Evolutionary conservation across 805 yeast genomes (phyloP).

Genomic region (Candida palmyrensis): DNA sequence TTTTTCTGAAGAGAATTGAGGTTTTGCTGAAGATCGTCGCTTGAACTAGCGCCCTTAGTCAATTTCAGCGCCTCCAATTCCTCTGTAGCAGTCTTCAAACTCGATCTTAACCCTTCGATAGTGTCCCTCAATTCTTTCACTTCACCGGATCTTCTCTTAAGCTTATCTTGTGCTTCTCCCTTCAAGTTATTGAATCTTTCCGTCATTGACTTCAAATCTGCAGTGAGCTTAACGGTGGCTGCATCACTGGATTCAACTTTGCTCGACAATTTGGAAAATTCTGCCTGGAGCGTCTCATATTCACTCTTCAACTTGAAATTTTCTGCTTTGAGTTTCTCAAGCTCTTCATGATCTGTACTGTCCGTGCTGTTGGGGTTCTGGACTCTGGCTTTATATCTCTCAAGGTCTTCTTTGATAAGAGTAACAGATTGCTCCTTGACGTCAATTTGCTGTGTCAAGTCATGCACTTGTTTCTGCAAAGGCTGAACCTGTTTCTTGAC

Average conservation of each 20-base stretch:
- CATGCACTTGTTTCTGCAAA: conserved; percentile 32
- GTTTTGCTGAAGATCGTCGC: conserved; percentile 4
- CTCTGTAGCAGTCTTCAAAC: conserved; percentile 12
- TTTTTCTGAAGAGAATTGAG: conserved; percentile 8
- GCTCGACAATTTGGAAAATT: conserved; percentile 9
- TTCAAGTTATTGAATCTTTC: conserved; percentile 20
- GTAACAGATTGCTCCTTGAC: conserved; percentile 47
- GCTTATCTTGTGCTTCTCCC: conserved; percentile 21
- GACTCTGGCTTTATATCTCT: conserved; percentile 51
- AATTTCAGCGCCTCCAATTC: conserved; percentile 6
- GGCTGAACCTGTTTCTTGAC: conserved; percentile 38
- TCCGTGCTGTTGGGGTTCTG: conserved; percentile 23
- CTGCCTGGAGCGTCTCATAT: conserved; percentile 10
- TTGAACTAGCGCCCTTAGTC: conserved; percentile 15
- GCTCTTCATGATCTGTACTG: conserved; percentile 9
- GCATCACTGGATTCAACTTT: conserved; percentile 7
- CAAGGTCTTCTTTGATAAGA: conserved; percentile 47
- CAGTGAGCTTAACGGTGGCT: conserved; percentile 1
- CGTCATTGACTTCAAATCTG: conserved; percentile 5
- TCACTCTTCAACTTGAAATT: conserved; percentile 7
- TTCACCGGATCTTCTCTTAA: conserved; percentile 18
- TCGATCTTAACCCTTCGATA: conserved; percentile 13
- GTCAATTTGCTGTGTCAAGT: conserved; percentile 34
- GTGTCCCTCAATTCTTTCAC: conserved; percentile 9
- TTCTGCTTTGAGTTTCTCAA: conserved; percentile 5